Evolutionary conservation across 2,329 filamentous ascomycete species (phyloP), one percentile per base, ranked within the genome.

Genomic region (Monosporascus sp.): DNA sequence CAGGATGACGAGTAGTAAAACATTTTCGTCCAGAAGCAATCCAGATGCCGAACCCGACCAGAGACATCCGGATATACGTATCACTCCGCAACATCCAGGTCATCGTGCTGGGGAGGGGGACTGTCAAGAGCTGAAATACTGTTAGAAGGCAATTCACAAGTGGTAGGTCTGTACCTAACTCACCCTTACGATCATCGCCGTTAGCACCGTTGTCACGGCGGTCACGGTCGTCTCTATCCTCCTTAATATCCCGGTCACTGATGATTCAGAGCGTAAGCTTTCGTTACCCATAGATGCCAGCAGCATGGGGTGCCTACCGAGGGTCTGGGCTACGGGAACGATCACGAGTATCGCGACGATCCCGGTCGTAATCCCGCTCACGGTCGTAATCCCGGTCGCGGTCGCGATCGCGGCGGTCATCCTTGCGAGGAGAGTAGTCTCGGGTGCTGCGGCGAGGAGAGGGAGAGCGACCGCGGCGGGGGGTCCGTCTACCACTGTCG

Each of bases 21-120:
- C 31, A 31, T 51, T 46, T 47, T 51, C 49, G 51, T 56, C 55
- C 56, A 45, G 49, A 50, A 44, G 49, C 59, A 54, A 51, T 51
- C 52, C 49, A 54, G 48, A 39, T 60, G 53, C 54, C 50, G 49
- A 27, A 50, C 31, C 31, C 31, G 31, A 35, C 55, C 44, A 52
- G 51, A 52, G 52, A 55, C 52, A 45, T 41, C 57, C 52, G 51
- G 52, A 45, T 56, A 60, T 61, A 62, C 60, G 62, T 64, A 63
- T 64, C 77, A 86, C 75, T 97, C 94, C 66, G 92, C 93, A 68
- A 94, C 92, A 72, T 99, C 94, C 69, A 97, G 83, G 68, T 99
- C 94, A 71, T 99, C 94, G 67, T 96, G 90, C 63, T 85, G 87
- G 58, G 89, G 86, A 58, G 89, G 84, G 61, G 90, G 88, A 64